Evolutionary conservation across 1,284 basidiomycete genomes (phyloP).

Genomic region (Hypsizygus ulmarius): DNA sequence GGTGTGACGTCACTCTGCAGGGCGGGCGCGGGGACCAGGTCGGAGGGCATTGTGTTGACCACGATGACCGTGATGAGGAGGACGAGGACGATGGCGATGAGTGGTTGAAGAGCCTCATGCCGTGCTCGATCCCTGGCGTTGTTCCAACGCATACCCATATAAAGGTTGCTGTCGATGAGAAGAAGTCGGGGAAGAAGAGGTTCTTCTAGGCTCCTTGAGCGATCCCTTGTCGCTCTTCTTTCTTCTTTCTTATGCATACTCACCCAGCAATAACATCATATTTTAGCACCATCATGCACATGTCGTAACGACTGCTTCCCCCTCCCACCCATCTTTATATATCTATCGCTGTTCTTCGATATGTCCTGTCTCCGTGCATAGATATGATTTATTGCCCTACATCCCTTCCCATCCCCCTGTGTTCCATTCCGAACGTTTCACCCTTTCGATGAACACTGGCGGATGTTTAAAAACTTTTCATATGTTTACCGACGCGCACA

Average conservation of each 20-base stretch:
- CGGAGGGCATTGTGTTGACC: conserved; percentile 53
- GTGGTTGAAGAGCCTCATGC: conserved; percentile 74
- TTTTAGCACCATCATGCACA: conserved; percentile 4
- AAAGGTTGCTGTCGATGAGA: conserved; percentile 70
- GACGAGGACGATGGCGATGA: conserved; percentile 74
- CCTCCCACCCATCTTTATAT: conserved; percentile 6
- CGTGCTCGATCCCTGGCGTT: conserved; percentile 60
- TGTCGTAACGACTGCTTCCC: conserved; percentile 9
- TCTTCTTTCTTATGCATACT: background rate
- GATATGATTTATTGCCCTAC: conserved; percentile 19
- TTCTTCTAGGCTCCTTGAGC: conserved; percentile 64
- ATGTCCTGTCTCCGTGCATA: conserved; percentile 1
- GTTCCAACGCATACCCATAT: conserved; percentile 60
- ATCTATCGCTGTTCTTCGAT: conserved; percentile 12
- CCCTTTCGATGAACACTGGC: conserved; percentile 9
- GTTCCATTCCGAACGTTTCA: conserved; percentile 1
- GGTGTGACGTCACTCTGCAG: conserved; percentile 44
- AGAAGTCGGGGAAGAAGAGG: conserved; percentile 67
- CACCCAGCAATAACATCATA: background rate
- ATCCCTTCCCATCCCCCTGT: conserved; percentile 5
- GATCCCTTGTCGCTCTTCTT: background rate
- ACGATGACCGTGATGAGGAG: conserved; percentile 58
- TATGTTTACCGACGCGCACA: background rate
- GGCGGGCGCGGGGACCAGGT: conserved; percentile 24
- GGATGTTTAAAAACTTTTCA: conserved; percentile 9